phyloP scores from a whole-genome alignment of 208 protist genomes.

The Crithidia expoeki region DNA sequence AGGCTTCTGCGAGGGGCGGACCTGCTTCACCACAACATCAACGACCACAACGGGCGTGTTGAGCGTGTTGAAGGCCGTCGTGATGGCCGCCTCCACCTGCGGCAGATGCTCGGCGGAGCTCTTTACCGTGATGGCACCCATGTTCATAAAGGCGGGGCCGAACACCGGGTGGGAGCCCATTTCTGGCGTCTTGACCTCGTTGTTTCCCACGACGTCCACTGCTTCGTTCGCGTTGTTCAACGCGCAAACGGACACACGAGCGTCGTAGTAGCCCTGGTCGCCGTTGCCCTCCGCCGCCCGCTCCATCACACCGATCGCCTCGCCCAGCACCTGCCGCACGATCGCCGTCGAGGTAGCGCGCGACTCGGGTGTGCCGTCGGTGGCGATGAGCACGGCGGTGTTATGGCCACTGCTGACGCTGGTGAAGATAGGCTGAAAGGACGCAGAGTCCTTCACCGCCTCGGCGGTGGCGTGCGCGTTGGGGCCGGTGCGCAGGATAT shows the following conservation, averaged over 20 bases:
- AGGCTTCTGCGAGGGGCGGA: conserved; percentile 37
- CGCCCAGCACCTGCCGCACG: conserved; percentile 30
- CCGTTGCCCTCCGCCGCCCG: conserved; percentile 30
- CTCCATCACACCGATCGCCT: conserved; percentile 36
- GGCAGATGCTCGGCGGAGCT: conserved; percentile 17
- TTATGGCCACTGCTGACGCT: conserved; percentile 63
- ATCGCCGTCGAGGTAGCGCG: conserved; percentile 24
- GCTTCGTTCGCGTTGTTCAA: conserved; percentile 37
- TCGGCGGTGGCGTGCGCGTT: conserved; percentile 11
- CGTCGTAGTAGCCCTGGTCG: conserved; percentile 46
- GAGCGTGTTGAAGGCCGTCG: conserved; percentile 25
- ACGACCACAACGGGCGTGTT: conserved; percentile 41
- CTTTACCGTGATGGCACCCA: conserved; percentile 32
- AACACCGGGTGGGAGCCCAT: conserved; percentile 66
- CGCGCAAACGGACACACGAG: conserved; percentile 41
- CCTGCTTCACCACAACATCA: conserved; percentile 65
- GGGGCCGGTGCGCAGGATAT: conserved; percentile 23
- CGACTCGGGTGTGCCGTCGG: conserved; percentile 29
- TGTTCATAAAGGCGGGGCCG: conserved; percentile 58
- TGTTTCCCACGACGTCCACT: conserved; percentile 29
- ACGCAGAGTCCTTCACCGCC: conserved; percentile 4
- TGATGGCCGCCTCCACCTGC: conserved; percentile 33
- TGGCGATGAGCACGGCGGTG: conserved; percentile 39
- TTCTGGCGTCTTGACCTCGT: conserved; percentile 25
- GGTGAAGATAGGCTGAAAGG: conserved; percentile 19